Evolutionary conservation across 768 basidiomycete species (phyloP).

Genomic region (Collybia sordida): DNA sequence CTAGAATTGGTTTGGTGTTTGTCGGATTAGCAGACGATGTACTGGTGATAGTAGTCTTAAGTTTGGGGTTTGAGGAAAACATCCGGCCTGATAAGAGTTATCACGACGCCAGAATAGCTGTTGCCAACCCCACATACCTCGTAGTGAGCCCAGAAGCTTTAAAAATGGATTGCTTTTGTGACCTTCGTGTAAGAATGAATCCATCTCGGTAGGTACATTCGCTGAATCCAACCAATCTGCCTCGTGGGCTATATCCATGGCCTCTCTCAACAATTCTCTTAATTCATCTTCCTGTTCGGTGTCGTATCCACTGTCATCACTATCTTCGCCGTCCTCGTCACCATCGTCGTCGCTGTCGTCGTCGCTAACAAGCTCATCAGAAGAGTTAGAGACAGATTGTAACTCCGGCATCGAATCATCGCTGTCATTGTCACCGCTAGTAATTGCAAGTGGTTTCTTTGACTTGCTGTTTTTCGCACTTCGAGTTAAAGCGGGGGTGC

Average conservation of each 20-base stretch:
- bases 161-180: slow-evolving; percentile 76
- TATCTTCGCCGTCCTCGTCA: slow-evolving; percentile 30
- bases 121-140: slow-evolving; percentile 44
- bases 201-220: slow-evolving; percentile 33
- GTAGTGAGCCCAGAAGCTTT: slow-evolving; percentile 69
- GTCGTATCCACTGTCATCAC: slow-evolving; percentile 50
- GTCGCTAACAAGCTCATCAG: slow-evolving; percentile 37
- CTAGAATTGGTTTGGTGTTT: background rate
- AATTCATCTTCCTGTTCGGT: slow-evolving; percentile 70
- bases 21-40: background rate
- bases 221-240: slow-evolving; percentile 59
- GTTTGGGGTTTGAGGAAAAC: slow-evolving; percentile 46
- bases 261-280: slow-evolving; percentile 60
- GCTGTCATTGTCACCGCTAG: slow-evolving; percentile 44
- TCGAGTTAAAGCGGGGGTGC: slow-evolving; percentile 14
- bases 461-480: slow-evolving; percentile 16
- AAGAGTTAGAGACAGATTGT: slow-evolving; percentile 63
- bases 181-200: slow-evolving; percentile 48
- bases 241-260: slow-evolving; percentile 68
- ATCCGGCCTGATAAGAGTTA: slow-evolving; percentile 52
- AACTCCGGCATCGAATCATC: slow-evolving; percentile 66
- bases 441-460: slow-evolving; percentile 49
- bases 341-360: slow-evolving; percentile 38
- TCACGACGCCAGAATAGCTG: no score
- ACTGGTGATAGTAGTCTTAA: slow-evolving; percentile 22